Evolutionary conservation across 768 basidiomycete genomes (phyloP).

Genomic region (Hortiboletus campestris): DNA sequence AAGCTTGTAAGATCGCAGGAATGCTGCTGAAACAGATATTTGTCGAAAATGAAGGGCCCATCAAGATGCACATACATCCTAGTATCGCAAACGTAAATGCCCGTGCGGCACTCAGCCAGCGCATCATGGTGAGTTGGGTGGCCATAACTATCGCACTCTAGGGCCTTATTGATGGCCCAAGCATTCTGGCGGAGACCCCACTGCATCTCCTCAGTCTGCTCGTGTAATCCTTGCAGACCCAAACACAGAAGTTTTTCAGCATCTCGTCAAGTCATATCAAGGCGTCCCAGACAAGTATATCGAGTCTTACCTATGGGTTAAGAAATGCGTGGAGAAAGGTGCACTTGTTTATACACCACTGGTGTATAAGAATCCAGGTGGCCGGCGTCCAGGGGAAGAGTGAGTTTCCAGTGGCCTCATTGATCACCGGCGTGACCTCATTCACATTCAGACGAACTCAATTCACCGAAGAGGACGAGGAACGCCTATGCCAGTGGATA

Average conservation of each 20-base stretch:
- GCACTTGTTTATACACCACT: conserved; percentile 66
- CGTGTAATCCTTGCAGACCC: conserved; percentile 79
- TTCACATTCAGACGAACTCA: conserved; percentile 58
- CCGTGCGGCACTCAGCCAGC: conserved; percentile 58
- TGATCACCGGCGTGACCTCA: not conserved
- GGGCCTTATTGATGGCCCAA: conserved; percentile 26
- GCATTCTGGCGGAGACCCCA: conserved; percentile 82
- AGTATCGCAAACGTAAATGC: conserved; percentile 80
- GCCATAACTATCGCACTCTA: conserved; percentile 1
- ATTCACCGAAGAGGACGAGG: conserved; percentile 76
- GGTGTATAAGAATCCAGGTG: conserved; percentile 83
- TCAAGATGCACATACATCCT: conserved; percentile 76
- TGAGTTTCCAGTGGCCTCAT: conserved; percentile 32
- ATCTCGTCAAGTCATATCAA: conserved; percentile 71
- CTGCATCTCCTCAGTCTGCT: conserved; percentile 66
- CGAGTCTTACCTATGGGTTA: conserved; percentile 81
- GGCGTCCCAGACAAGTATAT: conserved; percentile 70
- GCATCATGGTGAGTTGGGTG: conserved; percentile 57
- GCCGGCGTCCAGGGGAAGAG: conserved; percentile 80
- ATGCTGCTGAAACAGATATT: conserved; percentile 77
- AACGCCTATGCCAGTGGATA: conserved; percentile 73
- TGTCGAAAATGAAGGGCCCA: conserved; percentile 58
- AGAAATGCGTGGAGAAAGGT: conserved; percentile 75
- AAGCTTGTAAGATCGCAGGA: conserved; percentile 80
- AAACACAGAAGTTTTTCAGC: conserved; percentile 71